A percentile compares a stretch with the other conserved stretches of the same genome.
Conservation (phyloP, 495 filamentous ascomycete genomes). For the Neurospora intermedia region DNA sequence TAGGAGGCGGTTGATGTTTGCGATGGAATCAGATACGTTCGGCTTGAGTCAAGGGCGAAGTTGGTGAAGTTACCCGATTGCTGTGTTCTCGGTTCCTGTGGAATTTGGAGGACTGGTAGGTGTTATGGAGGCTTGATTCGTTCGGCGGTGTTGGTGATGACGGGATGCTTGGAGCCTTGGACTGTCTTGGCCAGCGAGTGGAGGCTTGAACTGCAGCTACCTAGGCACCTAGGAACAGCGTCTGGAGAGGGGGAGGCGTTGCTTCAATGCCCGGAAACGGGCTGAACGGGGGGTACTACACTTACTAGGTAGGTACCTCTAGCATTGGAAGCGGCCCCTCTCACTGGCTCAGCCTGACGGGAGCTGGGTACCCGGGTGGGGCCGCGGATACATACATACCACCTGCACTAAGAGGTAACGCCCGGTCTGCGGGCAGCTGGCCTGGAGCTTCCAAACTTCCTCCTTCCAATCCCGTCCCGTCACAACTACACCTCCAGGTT, state of each 20-base stretch:
- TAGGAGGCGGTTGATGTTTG: neutral
- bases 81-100: neutral
- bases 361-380: neutral
- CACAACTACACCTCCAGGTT: neutral
- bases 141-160: neutral
- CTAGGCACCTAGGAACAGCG: neutral
- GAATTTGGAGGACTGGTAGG: neutral
- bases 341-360: too few relatives aligned
- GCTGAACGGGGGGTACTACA: neutral
- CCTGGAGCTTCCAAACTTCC: neutral
- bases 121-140: neutral
- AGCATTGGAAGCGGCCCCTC: neutral
- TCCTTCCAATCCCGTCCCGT: neutral
- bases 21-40: neutral
- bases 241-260: neutral
- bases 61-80: neutral
- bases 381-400: neutral
- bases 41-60: neutral
- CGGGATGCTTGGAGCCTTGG: neutral
- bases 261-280: neutral
- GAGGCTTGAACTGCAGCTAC: neutral
- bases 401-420: neutral
- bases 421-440: neutral
- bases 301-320: too few relatives aligned
- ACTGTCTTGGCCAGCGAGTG: neutral